These are phyloP conservation scores for Penicillium occitanis DNA, from an alignment of 2,329 filamentous ascomycete species.

Conservation along the genomic window DNA sequence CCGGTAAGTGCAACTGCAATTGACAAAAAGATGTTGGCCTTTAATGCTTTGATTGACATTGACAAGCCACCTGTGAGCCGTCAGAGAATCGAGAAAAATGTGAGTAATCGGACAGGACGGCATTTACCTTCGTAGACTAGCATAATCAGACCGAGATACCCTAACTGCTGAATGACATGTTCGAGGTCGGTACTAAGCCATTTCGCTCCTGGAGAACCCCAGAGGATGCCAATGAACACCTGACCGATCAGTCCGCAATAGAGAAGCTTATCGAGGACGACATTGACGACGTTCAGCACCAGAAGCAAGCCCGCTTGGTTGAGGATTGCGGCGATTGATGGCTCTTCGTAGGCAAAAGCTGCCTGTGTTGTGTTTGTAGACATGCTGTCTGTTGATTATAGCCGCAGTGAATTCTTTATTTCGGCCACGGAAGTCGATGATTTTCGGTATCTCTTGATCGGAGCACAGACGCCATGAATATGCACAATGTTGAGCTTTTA, in stretches of 20 bases:
- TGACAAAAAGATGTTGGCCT: constrained; percentile 62
- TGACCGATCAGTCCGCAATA: constrained; percentile 74
- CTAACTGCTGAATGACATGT: constrained; percentile 61
- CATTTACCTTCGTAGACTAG: constrained; percentile 66
- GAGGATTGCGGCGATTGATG: constrained; percentile 59
- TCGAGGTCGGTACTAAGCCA: constrained; percentile 58
- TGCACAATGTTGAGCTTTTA: too few relatives aligned
- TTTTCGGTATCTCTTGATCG: neutral
- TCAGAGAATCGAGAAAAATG: neutral
- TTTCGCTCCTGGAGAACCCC: constrained; percentile 64
- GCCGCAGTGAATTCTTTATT: neutral
- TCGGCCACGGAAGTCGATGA: neutral
- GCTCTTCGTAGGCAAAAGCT: constrained; percentile 61
- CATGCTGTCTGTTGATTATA: neutral
- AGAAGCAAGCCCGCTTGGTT: constrained; percentile 63
- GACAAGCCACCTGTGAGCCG: constrained; percentile 49
- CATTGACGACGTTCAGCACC: constrained; percentile 60
- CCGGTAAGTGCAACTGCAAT: constrained; percentile 64
- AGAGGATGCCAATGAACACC: constrained; percentile 68
- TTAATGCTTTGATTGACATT: constrained; percentile 55
- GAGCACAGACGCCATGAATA: too few relatives aligned
- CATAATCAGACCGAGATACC: constrained; percentile 71
- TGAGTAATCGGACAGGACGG: neutral
- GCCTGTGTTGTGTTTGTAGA: constrained; percentile 18
- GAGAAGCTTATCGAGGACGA: constrained; percentile 57